A percentile compares a stretch with the other conserved stretches of the same genome.
Evolutionary conservation across 441 rosid genomes (phyloP).

Genomic region (Corymbia calophylla): DNA sequence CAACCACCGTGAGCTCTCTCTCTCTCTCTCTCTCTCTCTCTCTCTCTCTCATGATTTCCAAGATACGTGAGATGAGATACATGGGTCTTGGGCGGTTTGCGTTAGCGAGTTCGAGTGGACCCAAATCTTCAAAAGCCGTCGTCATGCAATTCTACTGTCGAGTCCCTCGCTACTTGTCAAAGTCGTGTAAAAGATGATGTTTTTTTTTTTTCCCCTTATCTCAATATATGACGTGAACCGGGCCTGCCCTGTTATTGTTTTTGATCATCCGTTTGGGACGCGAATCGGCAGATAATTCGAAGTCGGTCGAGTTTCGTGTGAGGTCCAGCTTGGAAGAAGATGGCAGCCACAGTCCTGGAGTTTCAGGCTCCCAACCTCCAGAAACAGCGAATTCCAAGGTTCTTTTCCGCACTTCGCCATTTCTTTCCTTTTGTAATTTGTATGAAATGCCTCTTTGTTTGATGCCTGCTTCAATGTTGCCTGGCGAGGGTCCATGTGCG

Average conservation of each 20-base stretch:
- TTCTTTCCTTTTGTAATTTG: fast-evolving
- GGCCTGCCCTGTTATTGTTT: neutral
- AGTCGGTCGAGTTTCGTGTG: slow-evolving; percentile 18
- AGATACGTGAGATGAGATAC: neutral
- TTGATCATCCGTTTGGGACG: neutral
- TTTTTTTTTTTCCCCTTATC: neutral
- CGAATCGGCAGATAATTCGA: slow-evolving; percentile 8
- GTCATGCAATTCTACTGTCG: neutral
- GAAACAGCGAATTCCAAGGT: neutral
- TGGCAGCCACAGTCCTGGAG: slow-evolving; percentile 4
- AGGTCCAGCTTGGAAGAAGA: slow-evolving; percentile 24
- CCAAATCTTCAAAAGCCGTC: neutral
- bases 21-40: neutral
- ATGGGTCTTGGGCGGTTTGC: neutral
- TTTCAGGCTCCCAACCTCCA: slow-evolving; percentile 9
- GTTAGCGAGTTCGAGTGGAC: neutral
- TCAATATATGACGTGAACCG: neutral
- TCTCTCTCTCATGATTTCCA: neutral
- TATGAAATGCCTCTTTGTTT: neutral
- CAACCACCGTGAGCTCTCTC: slow-evolving; percentile 17
- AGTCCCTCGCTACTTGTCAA: neutral
- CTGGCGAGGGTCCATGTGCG: neutral
- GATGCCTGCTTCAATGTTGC: neutral
- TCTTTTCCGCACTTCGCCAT: neutral
- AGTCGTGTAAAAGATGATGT: neutral